These are phyloP conservation scores for Phytophthora meadii DNA, from an alignment of 352 stramenopile genomes.

Conservation along the genomic window DNA sequence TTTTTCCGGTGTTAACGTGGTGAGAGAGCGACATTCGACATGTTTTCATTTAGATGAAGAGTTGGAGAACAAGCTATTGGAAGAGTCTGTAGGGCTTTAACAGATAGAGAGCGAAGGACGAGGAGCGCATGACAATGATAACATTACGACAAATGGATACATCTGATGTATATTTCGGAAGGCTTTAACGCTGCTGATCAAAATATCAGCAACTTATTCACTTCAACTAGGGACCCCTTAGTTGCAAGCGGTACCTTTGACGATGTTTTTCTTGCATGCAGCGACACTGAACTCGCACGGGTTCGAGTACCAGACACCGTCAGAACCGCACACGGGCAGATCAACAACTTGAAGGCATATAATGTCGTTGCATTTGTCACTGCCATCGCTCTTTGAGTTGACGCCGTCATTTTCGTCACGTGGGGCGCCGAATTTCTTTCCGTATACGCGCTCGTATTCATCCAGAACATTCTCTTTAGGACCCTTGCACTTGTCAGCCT, in stretches of 20 bases:
- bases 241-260: neutral
- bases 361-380: neutral
- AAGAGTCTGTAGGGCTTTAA: neutral
- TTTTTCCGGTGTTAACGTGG: constrained; percentile 18
- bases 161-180: too few species aligned
- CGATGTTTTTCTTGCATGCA: constrained; percentile 9
- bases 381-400: neutral
- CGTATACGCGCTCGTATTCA: neutral
- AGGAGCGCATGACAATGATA: neutral
- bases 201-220: too few species aligned
- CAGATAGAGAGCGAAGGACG: neutral
- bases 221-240: too few species aligned
- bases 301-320: constrained; percentile 4
- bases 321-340: neutral
- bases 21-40: constrained; percentile 16
- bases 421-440: neutral
- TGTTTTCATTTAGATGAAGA: neutral
- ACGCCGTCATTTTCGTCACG: neutral
- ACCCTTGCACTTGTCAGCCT: constrained; percentile 1
- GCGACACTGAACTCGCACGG: neutral
- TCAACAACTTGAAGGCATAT: neutral
- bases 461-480: constrained; percentile 4
- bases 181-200: too few species aligned
- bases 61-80: constrained; percentile 1
- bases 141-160: too few species aligned